Evolutionary conservation across 352 stramenopile genomes (phyloP).

Genomic region (Saprolegnia parasitica): DNA sequence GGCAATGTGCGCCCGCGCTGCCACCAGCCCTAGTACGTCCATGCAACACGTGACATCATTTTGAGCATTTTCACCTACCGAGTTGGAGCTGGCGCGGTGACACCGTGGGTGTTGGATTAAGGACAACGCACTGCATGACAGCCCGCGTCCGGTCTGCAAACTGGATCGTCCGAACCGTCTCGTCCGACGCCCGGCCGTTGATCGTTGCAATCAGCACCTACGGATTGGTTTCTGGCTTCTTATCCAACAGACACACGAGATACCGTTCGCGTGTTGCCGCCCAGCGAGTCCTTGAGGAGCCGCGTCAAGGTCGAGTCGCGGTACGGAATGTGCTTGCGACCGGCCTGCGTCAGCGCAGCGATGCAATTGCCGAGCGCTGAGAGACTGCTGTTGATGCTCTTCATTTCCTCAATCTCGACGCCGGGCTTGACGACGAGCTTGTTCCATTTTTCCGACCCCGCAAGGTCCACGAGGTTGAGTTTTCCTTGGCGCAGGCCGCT

Average conservation of each 20-base stretch:
- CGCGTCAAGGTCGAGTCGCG: slow-evolving; percentile 85
- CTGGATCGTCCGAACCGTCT: slow-evolving; percentile 72
- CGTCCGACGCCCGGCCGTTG: slow-evolving; percentile 44
- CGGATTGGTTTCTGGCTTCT: neutral
- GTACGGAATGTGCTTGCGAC: slow-evolving; percentile 88
- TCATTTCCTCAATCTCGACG: slow-evolving; percentile 67
- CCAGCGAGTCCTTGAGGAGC: slow-evolving; percentile 80
- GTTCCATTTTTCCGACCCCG: slow-evolving; percentile 82
- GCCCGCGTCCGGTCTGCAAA: slow-evolving; percentile 68
- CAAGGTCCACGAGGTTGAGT: slow-evolving; percentile 75
- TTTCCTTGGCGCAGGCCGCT: slow-evolving; percentile 34
- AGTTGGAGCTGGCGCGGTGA: slow-evolving; percentile 32
- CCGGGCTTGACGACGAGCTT: slow-evolving; percentile 68
- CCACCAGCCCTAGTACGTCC: slow-evolving; percentile 9
- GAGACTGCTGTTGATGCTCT: slow-evolving; percentile 89
- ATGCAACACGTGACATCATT: no score
- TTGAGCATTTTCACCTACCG: no score
- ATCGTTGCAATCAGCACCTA: slow-evolving; percentile 59
- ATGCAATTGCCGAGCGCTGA: slow-evolving; percentile 90
- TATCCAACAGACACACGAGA: neutral
- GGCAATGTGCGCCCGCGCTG: slow-evolving; percentile 20
- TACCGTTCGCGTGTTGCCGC: slow-evolving; percentile 64
- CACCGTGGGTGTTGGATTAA: slow-evolving; percentile 55
- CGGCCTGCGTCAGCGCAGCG: slow-evolving; percentile 63
- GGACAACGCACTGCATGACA: slow-evolving; percentile 66